phyloP scores from a whole-genome alignment of 352 stramenopile species.

The Pythium phragmitis region DNA sequence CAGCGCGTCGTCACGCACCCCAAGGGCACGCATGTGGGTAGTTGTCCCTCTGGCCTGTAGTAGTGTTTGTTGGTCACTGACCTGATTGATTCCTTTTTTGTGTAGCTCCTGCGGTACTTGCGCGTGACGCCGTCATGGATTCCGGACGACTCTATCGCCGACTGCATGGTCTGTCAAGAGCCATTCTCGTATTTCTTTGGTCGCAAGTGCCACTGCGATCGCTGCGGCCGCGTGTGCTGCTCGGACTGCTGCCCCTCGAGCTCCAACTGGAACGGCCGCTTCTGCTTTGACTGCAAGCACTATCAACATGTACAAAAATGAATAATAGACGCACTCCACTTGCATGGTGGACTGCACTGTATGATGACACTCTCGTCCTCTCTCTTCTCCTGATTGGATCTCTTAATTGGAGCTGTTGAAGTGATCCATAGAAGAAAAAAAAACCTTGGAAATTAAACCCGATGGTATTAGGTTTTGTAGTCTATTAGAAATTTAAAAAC shows the following conservation, averaged over 20 bases:
- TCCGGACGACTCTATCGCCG: slow-evolving; percentile 44
- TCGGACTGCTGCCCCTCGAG: slow-evolving; percentile 68
- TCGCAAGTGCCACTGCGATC: slow-evolving; percentile 70
- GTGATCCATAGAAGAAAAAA: neutral
- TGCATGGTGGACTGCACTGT: neutral
- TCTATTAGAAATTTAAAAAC: neutral
- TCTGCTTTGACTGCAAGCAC: slow-evolving; percentile 80
- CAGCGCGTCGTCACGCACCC: slow-evolving; percentile 52
- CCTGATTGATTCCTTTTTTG: slow-evolving; percentile 5
- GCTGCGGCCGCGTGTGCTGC: slow-evolving; percentile 76
- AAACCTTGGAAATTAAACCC: slow-evolving; percentile 22
- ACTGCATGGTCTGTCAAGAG: slow-evolving; percentile 77
- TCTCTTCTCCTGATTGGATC: no score
- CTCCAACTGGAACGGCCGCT: slow-evolving; percentile 68
- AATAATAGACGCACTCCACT: neutral
- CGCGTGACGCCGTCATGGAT: slow-evolving; percentile 64
- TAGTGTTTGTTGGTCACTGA: neutral
- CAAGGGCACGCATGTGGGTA: slow-evolving; percentile 60
- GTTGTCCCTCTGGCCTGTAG: neutral
- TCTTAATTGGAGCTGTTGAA: slow-evolving; percentile 4
- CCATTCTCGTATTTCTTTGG: slow-evolving; percentile 72
- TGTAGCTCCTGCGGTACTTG: slow-evolving; percentile 55
- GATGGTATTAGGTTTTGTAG: neutral
- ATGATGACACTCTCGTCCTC: neutral
- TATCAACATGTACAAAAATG: slow-evolving; percentile 52